Base-by-base conservation (phyloP, 164 flowering plant species). In the Vitis amurensis region DNA sequence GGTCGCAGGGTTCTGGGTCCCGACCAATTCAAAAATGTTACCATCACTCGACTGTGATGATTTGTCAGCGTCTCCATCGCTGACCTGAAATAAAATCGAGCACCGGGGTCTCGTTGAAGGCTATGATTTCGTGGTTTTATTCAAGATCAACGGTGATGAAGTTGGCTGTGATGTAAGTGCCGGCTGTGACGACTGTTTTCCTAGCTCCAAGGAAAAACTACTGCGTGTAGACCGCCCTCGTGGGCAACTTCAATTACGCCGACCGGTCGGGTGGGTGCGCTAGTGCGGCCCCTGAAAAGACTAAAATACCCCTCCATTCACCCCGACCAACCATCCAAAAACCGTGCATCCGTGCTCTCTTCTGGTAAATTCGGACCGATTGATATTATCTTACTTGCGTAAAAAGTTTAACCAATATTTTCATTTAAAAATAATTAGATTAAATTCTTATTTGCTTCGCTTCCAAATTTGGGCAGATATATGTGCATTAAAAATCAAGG, bases 1-100 rank as follows among this genome's bases (percentile, higher is more conserved):
- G 71, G 64, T 59, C 71, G 15, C 1, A 49, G 55, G 15, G 58
- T 27, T 9, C 1, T 47, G 62, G 53, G 63, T n/a, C 55, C 53
- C 57, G 3, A 15, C 0, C 48, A 19, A 53, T 13, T 14, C n/a
- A 13, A 11, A 13, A 53, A 11, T 2, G 0, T 1, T 2, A 2
- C 15, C 56, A 6, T 53, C 17, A 53, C 56, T 11, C 27, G 56
- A 13, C 56, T 53, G 56, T 53, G 56, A 53, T 13, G 13, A 11
- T 12, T 13, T 13, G 4, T 53, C 6, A 13, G n/a, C 56, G 2
- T 53, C 44, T 37, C 6, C 44, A 37, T 37, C 44, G 44, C 4
- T 37, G 44, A 31, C 4, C 44, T 31, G 44, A 31, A 31, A 31
- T 4, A 31, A 31, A 31, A 31, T 31, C 44, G 7, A 31, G 5